Evolutionary conservation across 2,329 filamentous ascomycete species (phyloP).

Genomic region (Ascochyta koolunga): DNA sequence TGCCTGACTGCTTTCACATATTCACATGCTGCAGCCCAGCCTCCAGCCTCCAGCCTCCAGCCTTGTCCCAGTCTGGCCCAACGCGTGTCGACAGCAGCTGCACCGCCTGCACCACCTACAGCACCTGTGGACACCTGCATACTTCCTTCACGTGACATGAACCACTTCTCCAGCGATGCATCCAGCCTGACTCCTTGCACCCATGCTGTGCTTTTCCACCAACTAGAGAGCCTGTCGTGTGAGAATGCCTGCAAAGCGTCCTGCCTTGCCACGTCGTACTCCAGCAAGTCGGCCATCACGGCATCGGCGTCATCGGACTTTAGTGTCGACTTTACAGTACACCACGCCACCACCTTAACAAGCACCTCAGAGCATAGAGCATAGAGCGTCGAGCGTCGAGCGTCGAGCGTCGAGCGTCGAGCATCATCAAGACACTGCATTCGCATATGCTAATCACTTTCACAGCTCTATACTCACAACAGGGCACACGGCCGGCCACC

Average conservation of each 20-base stretch:
- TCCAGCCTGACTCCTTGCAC: neutral
- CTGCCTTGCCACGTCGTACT: neutral
- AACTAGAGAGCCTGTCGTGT: neutral
- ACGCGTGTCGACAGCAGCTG: too few species aligned
- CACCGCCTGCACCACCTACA: too few species aligned
- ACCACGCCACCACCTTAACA: neutral
- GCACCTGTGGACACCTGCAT: neutral
- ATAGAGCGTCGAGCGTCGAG: neutral
- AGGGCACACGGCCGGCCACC: neutral
- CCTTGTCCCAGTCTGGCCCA: neutral
- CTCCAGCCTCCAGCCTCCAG: neutral
- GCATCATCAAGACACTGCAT: neutral
- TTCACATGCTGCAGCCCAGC: too few species aligned
- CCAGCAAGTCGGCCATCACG: neutral
- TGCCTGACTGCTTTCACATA: too few species aligned
- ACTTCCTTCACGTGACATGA: conserved; percentile 10
- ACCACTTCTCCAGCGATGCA: neutral
- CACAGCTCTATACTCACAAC: neutral
- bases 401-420: neutral
- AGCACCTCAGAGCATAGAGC: conserved; percentile 1
- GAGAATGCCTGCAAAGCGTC: neutral
- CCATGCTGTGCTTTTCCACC: neutral
- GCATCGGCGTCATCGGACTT: conserved; percentile 21
- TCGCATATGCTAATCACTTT: neutral
- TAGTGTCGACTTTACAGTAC: neutral